These are phyloP conservation scores for Vararia minispora DNA, from an alignment of 768 basidiomycete genomes.

Conservation along the genomic window DNA sequence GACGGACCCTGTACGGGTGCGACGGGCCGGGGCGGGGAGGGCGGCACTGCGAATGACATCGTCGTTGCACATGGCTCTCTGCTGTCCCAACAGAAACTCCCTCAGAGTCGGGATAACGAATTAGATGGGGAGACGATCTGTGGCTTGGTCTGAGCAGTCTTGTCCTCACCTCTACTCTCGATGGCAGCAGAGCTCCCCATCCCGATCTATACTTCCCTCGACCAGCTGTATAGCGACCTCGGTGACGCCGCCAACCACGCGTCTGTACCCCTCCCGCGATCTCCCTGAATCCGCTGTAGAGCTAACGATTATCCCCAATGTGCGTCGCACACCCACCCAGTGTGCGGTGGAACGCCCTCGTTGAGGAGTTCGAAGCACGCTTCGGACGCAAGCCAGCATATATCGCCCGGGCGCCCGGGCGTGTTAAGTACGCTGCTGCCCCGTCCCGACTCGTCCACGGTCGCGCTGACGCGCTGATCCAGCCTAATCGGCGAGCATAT, in stretches of 20 bases:
- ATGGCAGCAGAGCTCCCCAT: conserved; percentile 51
- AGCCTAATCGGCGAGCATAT: conserved; percentile 61
- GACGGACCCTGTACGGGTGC: too few species aligned
- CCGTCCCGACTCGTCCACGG: conserved; percentile 19
- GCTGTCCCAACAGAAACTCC: too few species aligned
- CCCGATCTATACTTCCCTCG: conserved; percentile 48
- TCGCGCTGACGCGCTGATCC: neutral
- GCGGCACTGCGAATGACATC: too few species aligned
- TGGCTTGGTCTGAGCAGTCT: too few species aligned
- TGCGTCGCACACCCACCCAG: too few species aligned
- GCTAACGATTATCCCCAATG: too few species aligned
- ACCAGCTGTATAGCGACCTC: conserved; percentile 41
- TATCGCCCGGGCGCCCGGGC: conserved; percentile 69
- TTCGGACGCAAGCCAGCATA: conserved; percentile 60
- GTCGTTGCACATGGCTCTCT: too few species aligned
- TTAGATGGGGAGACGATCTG: too few species aligned
- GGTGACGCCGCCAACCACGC: conserved; percentile 31
- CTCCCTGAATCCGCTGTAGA: too few species aligned
- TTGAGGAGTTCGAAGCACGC: conserved; percentile 45
- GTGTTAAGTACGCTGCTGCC: conserved; percentile 50
- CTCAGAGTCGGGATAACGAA: too few species aligned
- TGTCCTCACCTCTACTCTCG: neutral
- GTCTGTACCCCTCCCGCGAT: conserved; percentile 5
- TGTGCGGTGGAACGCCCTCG: conserved; percentile 50
- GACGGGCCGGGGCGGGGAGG: too few species aligned